A percentile compares a stretch with the other conserved stretches of the same genome.
Evolutionary conservation across 78 protist genomes (phyloP).

Genomic region (Mastigamoeba balamuthi): DNA sequence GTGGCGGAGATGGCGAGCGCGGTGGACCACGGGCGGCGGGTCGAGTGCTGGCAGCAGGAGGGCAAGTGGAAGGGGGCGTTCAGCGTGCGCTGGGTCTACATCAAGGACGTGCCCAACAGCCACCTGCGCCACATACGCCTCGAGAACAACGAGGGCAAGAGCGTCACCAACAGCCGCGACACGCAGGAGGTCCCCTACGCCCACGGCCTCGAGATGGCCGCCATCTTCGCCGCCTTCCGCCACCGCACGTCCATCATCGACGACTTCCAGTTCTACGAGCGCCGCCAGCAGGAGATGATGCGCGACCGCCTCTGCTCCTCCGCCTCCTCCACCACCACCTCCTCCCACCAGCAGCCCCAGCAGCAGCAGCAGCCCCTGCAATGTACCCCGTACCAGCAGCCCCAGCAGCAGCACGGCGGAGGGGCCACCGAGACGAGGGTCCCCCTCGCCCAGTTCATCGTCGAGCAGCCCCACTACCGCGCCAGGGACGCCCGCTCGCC

Average conservation of each 20-base stretch:
- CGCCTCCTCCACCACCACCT: too few relatives aligned
- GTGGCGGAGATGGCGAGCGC: slow-evolving; percentile 11
- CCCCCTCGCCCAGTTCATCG: too few relatives aligned
- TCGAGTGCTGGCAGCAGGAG: neutral
- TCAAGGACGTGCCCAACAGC: slow-evolving; percentile 18
- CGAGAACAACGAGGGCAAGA: slow-evolving; percentile 1
- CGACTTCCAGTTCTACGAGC: neutral
- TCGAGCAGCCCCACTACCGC: too few relatives aligned
- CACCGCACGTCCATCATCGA: neutral
- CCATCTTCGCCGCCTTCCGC: neutral
- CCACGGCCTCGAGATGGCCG: neutral
- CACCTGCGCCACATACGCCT: neutral
- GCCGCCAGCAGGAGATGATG: neutral
- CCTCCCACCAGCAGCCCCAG: too few relatives aligned
- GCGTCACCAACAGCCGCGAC: slow-evolving; percentile 23
- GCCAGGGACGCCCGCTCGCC: too few relatives aligned
- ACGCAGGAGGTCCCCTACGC: slow-evolving; percentile 2
- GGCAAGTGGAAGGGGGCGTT: slow-evolving; percentile 7
- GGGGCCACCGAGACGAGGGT: too few relatives aligned
- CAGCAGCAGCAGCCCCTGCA: too few relatives aligned
- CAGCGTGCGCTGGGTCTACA: neutral
- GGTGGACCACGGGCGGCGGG: neutral
- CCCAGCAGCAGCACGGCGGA: too few relatives aligned
- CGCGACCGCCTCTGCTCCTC: too few relatives aligned
- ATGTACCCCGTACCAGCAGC: too few relatives aligned